Base-by-base conservation (phyloP, 208 protist species). In the Tritrichomonas foetus region DNA sequence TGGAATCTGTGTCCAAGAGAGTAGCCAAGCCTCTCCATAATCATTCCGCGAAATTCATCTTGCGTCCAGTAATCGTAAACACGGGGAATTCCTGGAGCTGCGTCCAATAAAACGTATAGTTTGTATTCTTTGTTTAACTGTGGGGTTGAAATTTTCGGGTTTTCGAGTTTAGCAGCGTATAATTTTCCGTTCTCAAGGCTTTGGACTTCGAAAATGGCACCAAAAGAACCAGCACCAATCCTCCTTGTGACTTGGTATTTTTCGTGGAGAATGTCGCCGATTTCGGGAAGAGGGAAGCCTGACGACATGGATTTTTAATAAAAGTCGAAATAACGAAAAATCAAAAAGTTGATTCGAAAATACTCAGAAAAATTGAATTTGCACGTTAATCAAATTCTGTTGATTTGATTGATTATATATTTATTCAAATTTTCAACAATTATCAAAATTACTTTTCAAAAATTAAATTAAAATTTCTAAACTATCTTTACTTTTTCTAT, bases 11-110 rank as follows among this genome's bases (percentile, higher is more conserved):
- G 98, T 93, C 99, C 98, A 14, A 99, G 96, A 74, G 96, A 98
- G 9, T 98, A 98, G 0, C 98, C 99, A 1, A 99, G 96, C 11
- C 99, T 95, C 82, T 99, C 98, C 96, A 99, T 99, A 44, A 99
- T 98, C 96, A 99, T 98, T 16, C 99, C 97, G 93, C 99, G 98
- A 95, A 99, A 99, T 75, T 99, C 97, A 0, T 98, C 98, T 75
- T 98, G 98, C 3, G 96, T 93, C 11, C 98, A 98, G 95, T 96
- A 99, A 95, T 98, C 99, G 94, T 97, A 97, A 3, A 99, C 96
- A 44, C 96, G 95, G 0, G 99, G 98, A 64, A 99, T 98, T 49
- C 98, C 99, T 13, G 98, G 49, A n/a, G 74, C n/a, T 41, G 33
- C 89, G 33, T 95, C 66, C 9, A 95, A 72, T 25, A 93, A 47